Conservation (phyloP, 441 rosid species). For the Jatropha podagrica region DNA sequence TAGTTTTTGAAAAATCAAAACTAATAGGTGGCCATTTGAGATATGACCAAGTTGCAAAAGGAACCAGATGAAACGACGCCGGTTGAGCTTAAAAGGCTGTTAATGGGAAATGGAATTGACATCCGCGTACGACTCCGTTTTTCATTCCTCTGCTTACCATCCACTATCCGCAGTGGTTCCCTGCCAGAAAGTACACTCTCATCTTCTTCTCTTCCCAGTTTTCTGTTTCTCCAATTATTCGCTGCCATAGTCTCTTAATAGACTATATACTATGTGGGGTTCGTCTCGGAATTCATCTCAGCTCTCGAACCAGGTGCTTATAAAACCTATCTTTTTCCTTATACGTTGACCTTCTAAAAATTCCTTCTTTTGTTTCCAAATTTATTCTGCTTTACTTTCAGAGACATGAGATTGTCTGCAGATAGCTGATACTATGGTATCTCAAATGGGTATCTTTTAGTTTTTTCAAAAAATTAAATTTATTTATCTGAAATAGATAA, state of each 20-base stretch:
- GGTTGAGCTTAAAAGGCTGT: too few relatives aligned
- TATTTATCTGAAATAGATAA: not conserved
- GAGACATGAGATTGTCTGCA: not conserved
- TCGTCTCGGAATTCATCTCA: slow-evolving; percentile 38
- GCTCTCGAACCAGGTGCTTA: slow-evolving; percentile 49
- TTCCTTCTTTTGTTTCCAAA: not conserved
- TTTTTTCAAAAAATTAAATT: not conserved
- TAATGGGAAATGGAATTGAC: not conserved
- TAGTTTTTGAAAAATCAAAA: too few relatives aligned
- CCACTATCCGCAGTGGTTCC: not conserved
- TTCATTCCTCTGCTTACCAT: not conserved
- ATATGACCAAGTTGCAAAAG: too few relatives aligned
- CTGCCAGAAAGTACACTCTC: not conserved
- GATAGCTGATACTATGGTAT: not conserved
- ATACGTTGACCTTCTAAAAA: not conserved
- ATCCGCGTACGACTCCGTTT: not conserved
- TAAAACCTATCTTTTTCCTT: not conserved
- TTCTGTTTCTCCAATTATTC: not conserved
- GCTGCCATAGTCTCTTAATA: not conserved
- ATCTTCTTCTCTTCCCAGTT: not conserved
- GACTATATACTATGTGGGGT: slow-evolving; percentile 46
- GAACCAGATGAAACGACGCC: too few relatives aligned
- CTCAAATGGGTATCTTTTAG: not conserved
- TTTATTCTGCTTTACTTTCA: not conserved
- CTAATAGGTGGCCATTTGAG: too few relatives aligned